A percentile compares a stretch with the other conserved stretches of the same genome.
Evolutionary conservation across 768 basidiomycete genomes (phyloP).

Genomic region (Tulasnella sp.): DNA sequence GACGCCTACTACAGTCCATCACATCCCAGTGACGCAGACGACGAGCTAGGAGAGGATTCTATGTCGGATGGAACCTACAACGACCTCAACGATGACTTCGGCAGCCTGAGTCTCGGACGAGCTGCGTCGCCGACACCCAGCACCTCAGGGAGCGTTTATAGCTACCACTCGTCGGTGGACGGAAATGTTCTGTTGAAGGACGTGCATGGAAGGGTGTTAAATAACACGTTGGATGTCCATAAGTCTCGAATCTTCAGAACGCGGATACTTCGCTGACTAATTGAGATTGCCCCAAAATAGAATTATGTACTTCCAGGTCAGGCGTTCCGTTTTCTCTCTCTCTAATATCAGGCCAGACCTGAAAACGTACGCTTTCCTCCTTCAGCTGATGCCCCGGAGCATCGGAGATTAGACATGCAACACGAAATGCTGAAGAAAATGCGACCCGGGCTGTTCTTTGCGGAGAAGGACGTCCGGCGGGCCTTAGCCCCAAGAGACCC

Average conservation of each 20-base stretch:
- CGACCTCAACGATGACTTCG: not conserved
- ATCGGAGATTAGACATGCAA: slow-evolving; percentile 2
- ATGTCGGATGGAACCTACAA: not conserved
- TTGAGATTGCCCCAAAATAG: not conserved
- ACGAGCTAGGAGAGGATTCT: not conserved
- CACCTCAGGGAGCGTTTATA: not conserved
- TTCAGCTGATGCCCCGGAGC: slow-evolving; percentile 4
- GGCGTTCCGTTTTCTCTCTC: not conserved
- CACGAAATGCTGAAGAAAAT: not conserved
- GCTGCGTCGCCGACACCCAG: not conserved
- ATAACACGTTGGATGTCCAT: slow-evolving; percentile 9
- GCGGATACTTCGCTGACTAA: not conserved
- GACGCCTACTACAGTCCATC: not conserved
- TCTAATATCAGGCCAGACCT: no score
- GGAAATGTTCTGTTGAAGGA: slow-evolving; percentile 5
- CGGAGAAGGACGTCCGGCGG: not conserved
- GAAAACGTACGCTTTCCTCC: no score
- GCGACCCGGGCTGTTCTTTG: slow-evolving; percentile 1
- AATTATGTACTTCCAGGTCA: not conserved
- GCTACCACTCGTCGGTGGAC: slow-evolving; percentile 9
- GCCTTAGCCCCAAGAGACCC: not conserved
- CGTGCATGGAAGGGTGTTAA: slow-evolving; percentile 4
- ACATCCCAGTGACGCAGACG: not conserved
- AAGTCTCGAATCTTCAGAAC: not conserved
- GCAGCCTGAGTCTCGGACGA: not conserved